Evolutionary conservation across 2,329 filamentous ascomycete genomes (phyloP), one percentile per base, ranked within the genome.

Genomic region (Plenodomus lindquistii): DNA sequence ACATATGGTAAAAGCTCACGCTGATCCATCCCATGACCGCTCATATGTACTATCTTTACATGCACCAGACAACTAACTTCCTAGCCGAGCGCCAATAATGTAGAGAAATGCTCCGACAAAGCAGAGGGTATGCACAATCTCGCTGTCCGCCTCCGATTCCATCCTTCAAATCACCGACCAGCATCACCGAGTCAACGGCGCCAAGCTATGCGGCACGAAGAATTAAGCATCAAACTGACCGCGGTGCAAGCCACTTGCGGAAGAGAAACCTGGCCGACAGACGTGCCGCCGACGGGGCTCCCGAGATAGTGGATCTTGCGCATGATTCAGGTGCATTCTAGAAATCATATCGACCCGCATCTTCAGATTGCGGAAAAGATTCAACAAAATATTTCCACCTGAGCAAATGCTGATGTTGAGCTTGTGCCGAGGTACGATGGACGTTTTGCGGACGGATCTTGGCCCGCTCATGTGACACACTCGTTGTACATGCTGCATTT

Each of bases 281-380:
- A 36, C 5, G 35, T 18, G 35, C 4, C 8, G 19, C 34, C 42
- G 46, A 60, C 57, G 55, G 55, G 50, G 47, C 50, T 60, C 53
- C 55, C 57, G 57, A 43, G 46, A 34, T 35, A 42, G 55, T 58
- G 57, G 57, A 47, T 51, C 49, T 17, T 2, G 4, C 22, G 29
- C 37, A 42, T 50, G 55, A 55, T 42, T 60, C 55, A 46, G 49
- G 52, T 29, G 20, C 27, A 42, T 53, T 58, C 55, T 50, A 51
- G 55, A 54, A 56, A 48, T 24, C 22, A 18, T 21, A 39, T 52
- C 39, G 46, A 52, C 46, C 48, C 52, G 47, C 45, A 46, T 45
- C 42, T 36, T 49, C 37, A 54, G 37, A 57, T 57, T 52, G 47
- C 43, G 43, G 40, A 17, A 37, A 35, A 34, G 13, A 29, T 27